A percentile compares a stretch with the other conserved stretches of the same genome.
Evolutionary conservation across 2,329 filamentous ascomycete genomes (phyloP).

Genomic region (Sporothrix variecibatus): DNA sequence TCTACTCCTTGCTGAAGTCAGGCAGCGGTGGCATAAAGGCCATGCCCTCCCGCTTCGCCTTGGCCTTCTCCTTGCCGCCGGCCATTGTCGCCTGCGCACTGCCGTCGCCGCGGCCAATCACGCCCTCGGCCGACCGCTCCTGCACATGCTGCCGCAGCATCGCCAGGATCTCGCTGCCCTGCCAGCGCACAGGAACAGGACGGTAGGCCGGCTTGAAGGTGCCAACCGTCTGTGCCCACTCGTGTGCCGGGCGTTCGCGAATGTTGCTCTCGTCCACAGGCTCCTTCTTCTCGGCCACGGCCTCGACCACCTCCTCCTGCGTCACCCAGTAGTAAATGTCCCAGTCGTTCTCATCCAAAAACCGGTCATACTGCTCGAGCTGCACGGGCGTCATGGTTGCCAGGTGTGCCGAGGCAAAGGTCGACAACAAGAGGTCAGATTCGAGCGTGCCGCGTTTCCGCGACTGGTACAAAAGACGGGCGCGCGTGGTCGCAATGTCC

Average conservation of each 20-base stretch:
- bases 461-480: constrained; percentile 85
- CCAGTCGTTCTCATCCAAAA: constrained; percentile 99
- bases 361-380: constrained; percentile 81
- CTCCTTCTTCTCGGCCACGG: constrained; percentile 38
- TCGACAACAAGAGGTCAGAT: constrained; percentile 92
- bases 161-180: constrained; percentile 73
- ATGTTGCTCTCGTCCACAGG: constrained; percentile 27
- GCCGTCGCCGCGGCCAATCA: constrained; percentile 37
- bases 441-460: constrained; percentile 96
- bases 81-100: constrained; percentile 29
- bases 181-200: constrained; percentile 85
- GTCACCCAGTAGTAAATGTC: constrained; percentile 99
- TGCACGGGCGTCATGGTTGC: constrained; percentile 70
- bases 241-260: constrained; percentile 56
- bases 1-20: constrained; percentile 18
- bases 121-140: constrained; percentile 63
- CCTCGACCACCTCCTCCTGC: constrained; percentile 57
- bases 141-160: constrained; percentile 81
- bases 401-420: constrained; percentile 83
- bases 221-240: constrained; percentile 96
- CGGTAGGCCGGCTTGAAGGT: constrained; percentile 92
- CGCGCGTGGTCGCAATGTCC: constrained; percentile 81
- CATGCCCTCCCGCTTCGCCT: constrained; percentile 52
- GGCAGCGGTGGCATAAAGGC: constrained; percentile 58
- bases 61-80: constrained; percentile 26